phyloP scores from a whole-genome alignment of 441 rosid genomes.

The Arabidopsis lyrata region DNA sequence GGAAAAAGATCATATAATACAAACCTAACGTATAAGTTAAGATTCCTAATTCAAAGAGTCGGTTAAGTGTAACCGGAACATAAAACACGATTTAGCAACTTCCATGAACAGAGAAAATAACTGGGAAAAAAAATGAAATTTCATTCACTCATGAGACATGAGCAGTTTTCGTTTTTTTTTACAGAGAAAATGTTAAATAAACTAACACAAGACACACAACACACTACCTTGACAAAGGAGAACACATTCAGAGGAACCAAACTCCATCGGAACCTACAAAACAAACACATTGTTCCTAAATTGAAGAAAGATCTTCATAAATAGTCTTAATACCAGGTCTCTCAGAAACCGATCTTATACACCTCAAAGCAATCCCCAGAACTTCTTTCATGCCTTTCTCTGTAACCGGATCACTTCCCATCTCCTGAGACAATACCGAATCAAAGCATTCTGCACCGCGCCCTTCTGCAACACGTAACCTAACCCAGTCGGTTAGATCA shows the following conservation, averaged over 20 bases:
- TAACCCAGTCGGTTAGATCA: slow-evolving; percentile 92
- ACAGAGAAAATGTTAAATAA: slow-evolving; percentile 19
- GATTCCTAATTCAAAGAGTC: not conserved
- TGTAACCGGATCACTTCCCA: slow-evolving; percentile 54
- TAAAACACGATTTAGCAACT: not conserved
- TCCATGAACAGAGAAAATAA: not conserved
- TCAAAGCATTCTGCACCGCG: slow-evolving; percentile 76
- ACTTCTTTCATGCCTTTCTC: slow-evolving; percentile 96
- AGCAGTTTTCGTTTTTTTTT: slow-evolving; percentile 40
- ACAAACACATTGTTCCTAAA: slow-evolving; percentile 49
- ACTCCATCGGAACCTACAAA: slow-evolving; percentile 37
- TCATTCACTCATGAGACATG: slow-evolving; percentile 46
- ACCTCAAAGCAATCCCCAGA: slow-evolving; percentile 80
- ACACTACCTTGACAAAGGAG: slow-evolving; percentile 30
- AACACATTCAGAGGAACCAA: slow-evolving; percentile 20
- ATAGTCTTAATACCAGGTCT: slow-evolving; percentile 97
- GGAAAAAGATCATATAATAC: not conserved
- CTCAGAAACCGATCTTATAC: slow-evolving; percentile 83
- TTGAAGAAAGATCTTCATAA: slow-evolving; percentile 96
- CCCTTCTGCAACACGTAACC: slow-evolving; percentile 76
- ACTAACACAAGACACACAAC: slow-evolving; percentile 19
- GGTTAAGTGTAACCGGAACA: not conserved
- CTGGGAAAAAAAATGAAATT: slow-evolving; percentile 5
- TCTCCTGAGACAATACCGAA: slow-evolving; percentile 62
- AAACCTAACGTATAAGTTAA: not conserved